Conservation (phyloP, 1,284 basidiomycete species). For the Moniliophthora roreri region DNA sequence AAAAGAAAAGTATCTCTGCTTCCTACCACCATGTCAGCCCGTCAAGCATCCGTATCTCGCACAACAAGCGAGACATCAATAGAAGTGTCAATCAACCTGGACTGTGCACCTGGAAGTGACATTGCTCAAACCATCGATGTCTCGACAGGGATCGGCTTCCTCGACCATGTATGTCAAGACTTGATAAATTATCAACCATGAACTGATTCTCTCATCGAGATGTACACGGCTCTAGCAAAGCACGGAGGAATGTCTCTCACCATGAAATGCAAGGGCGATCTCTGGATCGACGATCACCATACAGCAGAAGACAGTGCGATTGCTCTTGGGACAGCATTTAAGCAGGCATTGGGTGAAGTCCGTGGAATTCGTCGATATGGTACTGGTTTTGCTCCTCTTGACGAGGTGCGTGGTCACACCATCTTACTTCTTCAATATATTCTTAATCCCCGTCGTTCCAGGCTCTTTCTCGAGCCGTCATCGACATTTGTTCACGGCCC, state of each 20-base stretch:
- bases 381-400: conserved; percentile 94
- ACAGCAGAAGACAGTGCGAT: conserved; percentile 96
- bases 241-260: conserved; percentile 90
- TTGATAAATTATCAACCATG: background rate
- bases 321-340: conserved; percentile 93
- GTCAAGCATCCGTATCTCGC: conserved; percentile 77
- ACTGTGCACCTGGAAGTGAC: conserved; percentile 68
- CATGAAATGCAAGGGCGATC: conserved; percentile 91
- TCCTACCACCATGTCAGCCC: conserved; percentile 40
- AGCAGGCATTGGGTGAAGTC: conserved; percentile 92
- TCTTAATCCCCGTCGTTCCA: conserved; percentile 30
- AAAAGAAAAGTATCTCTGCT: conserved; percentile 8
- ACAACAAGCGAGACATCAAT: conserved; percentile 95
- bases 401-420: conserved; percentile 67
- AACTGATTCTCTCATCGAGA: conserved; percentile 48
- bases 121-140: conserved; percentile 81
- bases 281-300: conserved; percentile 99
- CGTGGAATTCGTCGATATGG: conserved; percentile 96
- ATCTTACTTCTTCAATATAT: conserved; percentile 6
- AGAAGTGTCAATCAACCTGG: conserved; percentile 80
- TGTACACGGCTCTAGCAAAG: conserved; percentile 94
- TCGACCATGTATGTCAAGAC: conserved; percentile 82
- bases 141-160: conserved; percentile 95
- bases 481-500: conserved; percentile 97
- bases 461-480: conserved; percentile 93